A percentile compares a stretch with the other conserved stretches of the same genome.
phyloP scores from a whole-genome alignment of 2,329 filamentous ascomycete species.

The Beauveria rudraprayagi region DNA sequence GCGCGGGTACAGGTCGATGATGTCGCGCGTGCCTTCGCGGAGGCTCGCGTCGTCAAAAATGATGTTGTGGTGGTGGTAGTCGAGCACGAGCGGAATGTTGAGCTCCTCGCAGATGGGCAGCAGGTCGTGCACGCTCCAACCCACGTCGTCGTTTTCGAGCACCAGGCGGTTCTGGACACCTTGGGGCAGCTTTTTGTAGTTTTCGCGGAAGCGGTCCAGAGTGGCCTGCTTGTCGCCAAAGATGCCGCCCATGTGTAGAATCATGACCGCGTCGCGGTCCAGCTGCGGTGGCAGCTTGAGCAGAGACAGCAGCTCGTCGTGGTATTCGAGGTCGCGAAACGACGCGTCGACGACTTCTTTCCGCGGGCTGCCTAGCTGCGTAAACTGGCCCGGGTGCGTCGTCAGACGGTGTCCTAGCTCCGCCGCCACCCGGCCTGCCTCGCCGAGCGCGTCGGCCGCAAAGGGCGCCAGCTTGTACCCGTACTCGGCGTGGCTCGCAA shows the following conservation, averaged over 20 bases:
- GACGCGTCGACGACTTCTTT: slow-evolving; percentile 68
- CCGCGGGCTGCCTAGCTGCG: slow-evolving; percentile 79
- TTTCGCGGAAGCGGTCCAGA: slow-evolving; percentile 66
- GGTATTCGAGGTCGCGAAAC: slow-evolving; percentile 77
- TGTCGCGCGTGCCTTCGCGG: slow-evolving; percentile 77
- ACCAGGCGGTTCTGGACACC: slow-evolving; percentile 75
- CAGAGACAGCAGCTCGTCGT: slow-evolving; percentile 74
- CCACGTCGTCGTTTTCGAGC: slow-evolving; percentile 89
- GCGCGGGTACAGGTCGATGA: slow-evolving; percentile 62
- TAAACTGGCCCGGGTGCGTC: slow-evolving; percentile 88
- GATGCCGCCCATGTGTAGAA: slow-evolving; percentile 84
- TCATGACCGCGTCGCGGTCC: slow-evolving; percentile 84
- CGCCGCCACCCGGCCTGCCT: slow-evolving; percentile 68
- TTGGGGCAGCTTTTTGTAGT: slow-evolving; percentile 59
- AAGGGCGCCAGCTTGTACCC: slow-evolving; percentile 78
- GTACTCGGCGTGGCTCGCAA: slow-evolving; percentile 79
- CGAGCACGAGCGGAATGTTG: slow-evolving; percentile 86
- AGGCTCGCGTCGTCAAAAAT: slow-evolving; percentile 67
- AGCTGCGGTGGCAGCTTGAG: slow-evolving; percentile 69
- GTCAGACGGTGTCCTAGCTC: slow-evolving; percentile 78
- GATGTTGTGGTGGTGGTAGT: slow-evolving; percentile 95
- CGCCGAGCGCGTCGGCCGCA: slow-evolving; percentile 66
- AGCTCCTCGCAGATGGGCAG: slow-evolving; percentile 85
- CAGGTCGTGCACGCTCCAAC: slow-evolving; percentile 86
- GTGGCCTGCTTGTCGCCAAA: slow-evolving; percentile 83